These are phyloP conservation scores for Hypoxylon sp. DNA, from an alignment of 2,329 filamentous ascomycete genomes.

Conservation along the genomic window DNA sequence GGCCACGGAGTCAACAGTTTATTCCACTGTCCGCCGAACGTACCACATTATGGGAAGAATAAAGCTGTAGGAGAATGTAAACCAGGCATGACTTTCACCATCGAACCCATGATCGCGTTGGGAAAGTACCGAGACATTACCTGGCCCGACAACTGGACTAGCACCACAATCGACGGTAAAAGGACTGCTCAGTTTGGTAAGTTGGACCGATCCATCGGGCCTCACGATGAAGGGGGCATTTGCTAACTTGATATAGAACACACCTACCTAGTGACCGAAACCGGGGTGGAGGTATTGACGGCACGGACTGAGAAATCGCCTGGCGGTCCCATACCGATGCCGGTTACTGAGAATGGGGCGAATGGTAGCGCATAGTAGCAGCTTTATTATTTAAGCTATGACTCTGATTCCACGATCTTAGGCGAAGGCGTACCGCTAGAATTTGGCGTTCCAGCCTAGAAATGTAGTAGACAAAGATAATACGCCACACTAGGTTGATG, in stretches of 20 bases:
- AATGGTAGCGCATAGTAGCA: conserved; percentile 31
- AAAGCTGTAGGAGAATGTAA: conserved; percentile 96
- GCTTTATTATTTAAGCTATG: neutral
- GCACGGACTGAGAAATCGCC: conserved; percentile 79
- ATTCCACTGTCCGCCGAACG: conserved; percentile 94
- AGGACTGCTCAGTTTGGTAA: conserved; percentile 91
- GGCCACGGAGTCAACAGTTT: conserved; percentile 94
- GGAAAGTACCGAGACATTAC: conserved; percentile 93
- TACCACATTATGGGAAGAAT: conserved; percentile 98
- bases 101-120: conserved; percentile 97
- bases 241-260: conserved; percentile 69
- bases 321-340: conserved; percentile 78
- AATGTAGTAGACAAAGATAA: neutral
- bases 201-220: conserved; percentile 49
- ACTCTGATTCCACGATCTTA: conserved; percentile 3
- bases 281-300: conserved; percentile 85
- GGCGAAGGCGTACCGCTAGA: conserved; percentile 5
- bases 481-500: neutral
- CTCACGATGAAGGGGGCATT: neutral
- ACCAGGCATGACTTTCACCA: conserved; percentile 98
- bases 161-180: conserved; percentile 89
- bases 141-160: conserved; percentile 99
- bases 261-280: conserved; percentile 85
- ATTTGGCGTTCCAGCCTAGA: conserved; percentile 2
- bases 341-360: conserved; percentile 38